Conservation (phyloP, 257 asterid species). For the Solanum virginianum region DNA sequence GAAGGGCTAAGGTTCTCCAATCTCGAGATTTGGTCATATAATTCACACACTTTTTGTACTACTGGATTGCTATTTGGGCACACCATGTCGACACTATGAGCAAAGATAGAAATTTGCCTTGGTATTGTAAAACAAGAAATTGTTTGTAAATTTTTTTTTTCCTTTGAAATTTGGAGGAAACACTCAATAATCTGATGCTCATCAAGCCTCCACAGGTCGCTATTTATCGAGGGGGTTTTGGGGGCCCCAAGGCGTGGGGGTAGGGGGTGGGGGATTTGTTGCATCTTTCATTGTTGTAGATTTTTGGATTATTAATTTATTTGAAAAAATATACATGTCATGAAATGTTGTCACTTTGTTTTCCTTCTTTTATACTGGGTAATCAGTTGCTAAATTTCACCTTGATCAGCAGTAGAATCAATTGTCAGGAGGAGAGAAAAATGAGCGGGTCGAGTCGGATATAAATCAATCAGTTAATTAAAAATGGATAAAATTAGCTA, state of each 20-base stretch:
- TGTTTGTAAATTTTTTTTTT: background rate
- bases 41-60: constrained; percentile 37
- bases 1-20: constrained; percentile 63
- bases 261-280: background rate
- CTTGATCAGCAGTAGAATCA: background rate
- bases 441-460: too few relatives aligned
- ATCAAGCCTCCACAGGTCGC: background rate
- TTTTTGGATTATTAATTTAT: background rate
- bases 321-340: background rate
- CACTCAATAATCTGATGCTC: background rate
- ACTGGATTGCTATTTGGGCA: constrained; percentile 58
- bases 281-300: background rate
- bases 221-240: background rate
- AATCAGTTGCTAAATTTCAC: background rate
- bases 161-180: background rate
- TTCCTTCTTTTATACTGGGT: background rate
- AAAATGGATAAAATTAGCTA: too few relatives aligned
- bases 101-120: background rate
- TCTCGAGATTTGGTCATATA: constrained; percentile 43
- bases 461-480: too few relatives aligned
- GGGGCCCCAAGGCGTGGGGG: background rate
- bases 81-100: constrained; percentile 50
- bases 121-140: background rate
- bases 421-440: background rate
- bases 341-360: background rate